Conservation (phyloP, 805 yeast genomes). For the Metschnikowia drakensbergensis region DNA sequence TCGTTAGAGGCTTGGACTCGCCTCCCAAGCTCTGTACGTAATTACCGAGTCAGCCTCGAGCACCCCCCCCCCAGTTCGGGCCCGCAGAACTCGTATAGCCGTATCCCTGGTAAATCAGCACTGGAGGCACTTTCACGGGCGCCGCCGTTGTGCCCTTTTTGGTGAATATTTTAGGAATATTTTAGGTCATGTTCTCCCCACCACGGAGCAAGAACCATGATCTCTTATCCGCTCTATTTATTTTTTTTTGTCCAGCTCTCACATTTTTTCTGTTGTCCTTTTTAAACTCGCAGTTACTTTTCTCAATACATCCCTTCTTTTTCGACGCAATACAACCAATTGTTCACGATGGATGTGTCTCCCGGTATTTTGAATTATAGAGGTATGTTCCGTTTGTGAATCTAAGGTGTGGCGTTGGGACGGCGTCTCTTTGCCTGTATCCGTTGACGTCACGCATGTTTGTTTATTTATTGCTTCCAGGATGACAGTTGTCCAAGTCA, state of each 20-base stretch:
- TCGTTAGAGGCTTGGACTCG: neutral
- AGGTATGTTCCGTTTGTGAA: conserved; percentile 50
- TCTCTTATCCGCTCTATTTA: conserved; percentile 1
- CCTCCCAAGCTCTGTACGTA: neutral
- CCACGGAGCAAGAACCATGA: neutral
- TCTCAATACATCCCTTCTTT: conserved; percentile 3
- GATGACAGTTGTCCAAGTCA: neutral
- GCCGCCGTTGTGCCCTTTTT: too few species aligned
- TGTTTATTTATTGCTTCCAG: neutral
- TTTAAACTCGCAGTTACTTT: conserved; percentile 4
- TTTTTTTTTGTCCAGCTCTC: neutral
- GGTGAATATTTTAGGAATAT: neutral
- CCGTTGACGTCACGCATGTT: neutral
- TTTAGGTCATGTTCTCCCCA: neutral
- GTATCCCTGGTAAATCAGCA: too few species aligned
- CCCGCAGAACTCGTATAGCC: too few species aligned
- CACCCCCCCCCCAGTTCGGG: too few species aligned
- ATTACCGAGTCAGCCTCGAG: neutral
- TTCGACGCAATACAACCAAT: conserved; percentile 1
- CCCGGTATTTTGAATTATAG: conserved; percentile 73
- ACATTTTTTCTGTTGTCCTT: conserved; percentile 6
- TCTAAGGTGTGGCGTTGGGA: neutral
- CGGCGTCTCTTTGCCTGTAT: neutral
- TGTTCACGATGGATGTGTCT: conserved; percentile 56
- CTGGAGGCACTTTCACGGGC: too few species aligned